Percentiles rank a stretch among this genome's conserved stretches.
These are phyloP conservation scores for Durotheca rogersii DNA, from an alignment of 495 filamentous ascomycete genomes.

Conservation along the genomic window DNA sequence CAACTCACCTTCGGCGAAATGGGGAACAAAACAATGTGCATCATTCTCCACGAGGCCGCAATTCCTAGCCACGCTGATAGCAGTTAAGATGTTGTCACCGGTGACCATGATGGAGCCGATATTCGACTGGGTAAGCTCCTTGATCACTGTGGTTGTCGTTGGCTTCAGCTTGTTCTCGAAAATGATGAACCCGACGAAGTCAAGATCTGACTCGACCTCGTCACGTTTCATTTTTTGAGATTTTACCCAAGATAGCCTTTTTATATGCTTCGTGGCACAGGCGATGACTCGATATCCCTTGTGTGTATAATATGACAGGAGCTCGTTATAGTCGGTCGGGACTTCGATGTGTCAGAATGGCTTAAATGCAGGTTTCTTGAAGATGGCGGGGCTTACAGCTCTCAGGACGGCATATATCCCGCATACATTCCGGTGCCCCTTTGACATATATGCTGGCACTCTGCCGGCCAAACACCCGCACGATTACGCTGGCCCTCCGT, in stretches of 20 bases:
- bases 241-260: constrained; percentile 86
- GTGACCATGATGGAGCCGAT: constrained; percentile 97
- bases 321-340: constrained; percentile 84
- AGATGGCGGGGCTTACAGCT: constrained; percentile 59
- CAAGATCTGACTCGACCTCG: constrained; percentile 77
- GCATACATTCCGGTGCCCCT: constrained; percentile 94
- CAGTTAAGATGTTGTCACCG: constrained; percentile 96
- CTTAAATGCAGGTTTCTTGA: not conserved
- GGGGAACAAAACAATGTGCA: constrained; percentile 88
- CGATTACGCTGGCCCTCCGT: constrained; percentile 88
- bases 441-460: constrained; percentile 90
- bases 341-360: constrained; percentile 57
- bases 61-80: constrained; percentile 93
- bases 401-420: constrained; percentile 80
- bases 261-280: constrained; percentile 85
- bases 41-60: constrained; percentile 78
- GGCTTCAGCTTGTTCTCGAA: constrained; percentile 98
- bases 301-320: constrained; percentile 86
- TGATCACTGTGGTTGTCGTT: constrained; percentile 71
- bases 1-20: constrained; percentile 69
- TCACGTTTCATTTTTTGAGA: constrained; percentile 87
- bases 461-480: constrained; percentile 76
- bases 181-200: constrained; percentile 93
- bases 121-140: constrained; percentile 78
- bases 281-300: constrained; percentile 97